Percentiles rank a stretch among this genome's conserved stretches.
Conservation (phyloP, 257 asterid genomes). For the Nicotiana tomentosiformis region DNA sequence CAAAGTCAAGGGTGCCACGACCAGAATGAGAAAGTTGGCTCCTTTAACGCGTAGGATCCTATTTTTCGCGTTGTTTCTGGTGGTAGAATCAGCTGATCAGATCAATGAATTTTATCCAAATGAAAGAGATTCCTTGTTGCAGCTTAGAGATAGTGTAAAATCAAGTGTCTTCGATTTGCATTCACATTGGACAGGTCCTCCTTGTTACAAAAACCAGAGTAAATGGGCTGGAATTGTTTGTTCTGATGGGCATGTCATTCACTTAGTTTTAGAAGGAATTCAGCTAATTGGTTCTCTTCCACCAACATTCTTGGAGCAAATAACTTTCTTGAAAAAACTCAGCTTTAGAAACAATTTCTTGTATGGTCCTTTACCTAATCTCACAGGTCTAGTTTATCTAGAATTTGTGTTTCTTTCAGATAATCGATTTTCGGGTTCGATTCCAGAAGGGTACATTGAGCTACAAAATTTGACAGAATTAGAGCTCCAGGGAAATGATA, state of each 20-base stretch:
- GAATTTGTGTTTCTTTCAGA: conserved; percentile 35
- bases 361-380: conserved; percentile 46
- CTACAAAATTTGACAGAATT: conserved; percentile 27
- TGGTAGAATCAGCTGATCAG: neutral
- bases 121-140: conserved; percentile 54
- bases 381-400: conserved; percentile 32
- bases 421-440: conserved; percentile 52
- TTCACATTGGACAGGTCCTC: conserved; percentile 68
- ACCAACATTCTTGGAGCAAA: conserved; percentile 32
- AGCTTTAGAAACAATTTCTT: conserved; percentile 52
- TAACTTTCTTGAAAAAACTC: conserved; percentile 45
- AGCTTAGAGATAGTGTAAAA: conserved; percentile 43
- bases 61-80: neutral
- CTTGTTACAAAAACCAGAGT: conserved; percentile 50
- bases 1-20: neutral
- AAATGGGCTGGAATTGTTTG: conserved; percentile 61
- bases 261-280: conserved; percentile 46
- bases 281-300: conserved; percentile 44
- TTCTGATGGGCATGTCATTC: conserved; percentile 41
- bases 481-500: conserved; percentile 44
- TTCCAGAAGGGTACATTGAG: conserved; percentile 33
- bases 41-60: neutral
- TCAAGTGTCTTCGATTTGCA: conserved; percentile 37
- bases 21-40: neutral
- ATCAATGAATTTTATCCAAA: conserved; percentile 24